A percentile compares a stretch with the other conserved stretches of the same genome.
phyloP scores from a whole-genome alignment of 2,329 filamentous ascomycete genomes.

The Scytalidium lignicola region DNA sequence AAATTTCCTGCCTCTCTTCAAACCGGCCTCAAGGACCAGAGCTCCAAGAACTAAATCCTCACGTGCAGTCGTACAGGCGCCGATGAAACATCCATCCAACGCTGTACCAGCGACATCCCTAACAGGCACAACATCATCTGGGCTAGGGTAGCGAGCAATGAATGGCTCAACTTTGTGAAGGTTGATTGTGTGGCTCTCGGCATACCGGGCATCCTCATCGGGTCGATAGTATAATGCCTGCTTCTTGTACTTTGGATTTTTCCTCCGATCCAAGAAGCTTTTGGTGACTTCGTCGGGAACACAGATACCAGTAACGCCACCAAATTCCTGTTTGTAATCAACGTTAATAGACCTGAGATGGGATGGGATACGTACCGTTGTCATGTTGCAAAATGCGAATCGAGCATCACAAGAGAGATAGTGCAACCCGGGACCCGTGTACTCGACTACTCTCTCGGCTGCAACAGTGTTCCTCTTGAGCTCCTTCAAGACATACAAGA shows the following conservation, averaged over 20 bases:
- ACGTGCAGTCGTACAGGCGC: constrained; percentile 41
- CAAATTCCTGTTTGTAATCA: constrained; percentile 32
- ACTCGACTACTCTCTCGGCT: constrained; percentile 39
- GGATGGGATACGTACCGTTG: constrained; percentile 25
- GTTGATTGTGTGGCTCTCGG: constrained; percentile 32
- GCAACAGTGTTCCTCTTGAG: constrained; percentile 42
- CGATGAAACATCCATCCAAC: constrained; percentile 41
- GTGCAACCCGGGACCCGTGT: constrained; percentile 34
- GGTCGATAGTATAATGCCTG: constrained; percentile 33
- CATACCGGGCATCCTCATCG: constrained; percentile 34
- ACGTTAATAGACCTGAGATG: too few relatives aligned
- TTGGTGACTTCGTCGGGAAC: constrained; percentile 33
- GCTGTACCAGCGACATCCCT: constrained; percentile 24
- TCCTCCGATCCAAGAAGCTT: constrained; percentile 30
- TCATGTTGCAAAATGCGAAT: constrained; percentile 44
- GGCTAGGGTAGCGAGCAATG: constrained; percentile 36
- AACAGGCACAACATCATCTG: constrained; percentile 39
- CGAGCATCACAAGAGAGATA: constrained; percentile 37
- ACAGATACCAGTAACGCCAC: constrained; percentile 38
- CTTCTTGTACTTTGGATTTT: constrained; percentile 28
- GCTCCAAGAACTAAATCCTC: constrained; percentile 39
- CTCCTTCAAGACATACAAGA: constrained; percentile 37
- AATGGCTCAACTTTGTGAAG: constrained; percentile 32
- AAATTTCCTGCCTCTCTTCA: constrained; percentile 28
- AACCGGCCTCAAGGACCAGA: constrained; percentile 34